Base-by-base conservation (phyloP, 2,329 filamentous ascomycete genomes). In the Moelleriella libera region DNA sequence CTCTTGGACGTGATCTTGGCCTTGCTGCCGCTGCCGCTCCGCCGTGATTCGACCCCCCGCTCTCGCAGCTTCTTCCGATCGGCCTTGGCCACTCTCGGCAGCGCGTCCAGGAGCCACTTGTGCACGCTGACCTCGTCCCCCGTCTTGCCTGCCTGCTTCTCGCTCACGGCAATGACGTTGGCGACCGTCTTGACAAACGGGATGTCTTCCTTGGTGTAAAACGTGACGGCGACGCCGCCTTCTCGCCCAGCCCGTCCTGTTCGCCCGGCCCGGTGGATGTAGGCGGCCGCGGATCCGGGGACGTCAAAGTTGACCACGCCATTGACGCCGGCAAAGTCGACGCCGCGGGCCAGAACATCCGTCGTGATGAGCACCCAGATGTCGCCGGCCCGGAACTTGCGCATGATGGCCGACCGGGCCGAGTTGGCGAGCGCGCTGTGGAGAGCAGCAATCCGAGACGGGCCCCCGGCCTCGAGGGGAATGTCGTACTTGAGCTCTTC, bases 301-400 rank as follows among this genome's bases (percentile, higher is more conserved):
- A 96, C 88, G 63, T 98, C 92, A 67, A 96, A 98, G 66, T 97
- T 98, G 46, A 98, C 85, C 0, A 98, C 89, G 43, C 89, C 88
- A 58, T 96, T 96, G 52, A 98, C 82, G 45, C 92, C 92, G 7
- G 85, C 81, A 68, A 98, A 96, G 64, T 98, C 92, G 41, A 98
- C 82, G 21, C 92, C 92, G 34, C 92, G 85, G 12, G 89, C 85
- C 9, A 98, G 73, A 6, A 98, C 77, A 60, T 98, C 92, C 0
- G 92, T 98, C 0, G 92, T 97, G 61, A 98, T 92, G 37, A 98
- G 74, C 6, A 97, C 81, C 92, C 92, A 98, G 51, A 97, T 83
- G 60, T 97, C 88, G 53, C 89, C 92, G 34, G 82, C 82, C 37
- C 92, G 82, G 70, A 98, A 97, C 21, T 82, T 80, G 47, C 87